These are phyloP conservation scores for Talaromyces sp. DNA, from an alignment of 2,329 filamentous ascomycete species.

Conservation along the genomic window DNA sequence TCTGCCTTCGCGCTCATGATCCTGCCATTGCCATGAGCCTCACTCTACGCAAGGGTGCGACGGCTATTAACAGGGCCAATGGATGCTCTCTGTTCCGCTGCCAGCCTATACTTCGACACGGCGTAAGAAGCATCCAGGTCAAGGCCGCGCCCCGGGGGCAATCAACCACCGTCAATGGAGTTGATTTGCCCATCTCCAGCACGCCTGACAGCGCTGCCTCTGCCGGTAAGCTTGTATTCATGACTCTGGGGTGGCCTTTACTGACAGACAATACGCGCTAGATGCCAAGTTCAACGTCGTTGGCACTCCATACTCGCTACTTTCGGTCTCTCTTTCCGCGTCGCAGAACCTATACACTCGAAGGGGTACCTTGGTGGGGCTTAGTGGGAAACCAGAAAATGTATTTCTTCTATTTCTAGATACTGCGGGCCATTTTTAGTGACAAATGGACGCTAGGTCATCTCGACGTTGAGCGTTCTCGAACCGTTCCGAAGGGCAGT, in stretches of 20 bases:
- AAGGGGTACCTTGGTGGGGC: constrained; percentile 81
- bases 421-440: background rate
- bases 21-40: constrained; percentile 28
- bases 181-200: constrained; percentile 31
- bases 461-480: constrained; percentile 83
- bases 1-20: constrained; percentile 9
- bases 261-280: constrained; percentile 32
- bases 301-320: constrained; percentile 84
- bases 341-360: constrained; percentile 92
- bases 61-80: constrained; percentile 28
- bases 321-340: constrained; percentile 87
- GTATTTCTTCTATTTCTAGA: constrained; percentile 43
- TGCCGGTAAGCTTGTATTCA: constrained; percentile 29
- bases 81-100: constrained; percentile 16
- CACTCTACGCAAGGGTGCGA: constrained; percentile 31
- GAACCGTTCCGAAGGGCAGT: constrained; percentile 75
- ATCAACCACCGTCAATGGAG: constrained; percentile 31
- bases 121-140: constrained; percentile 38
- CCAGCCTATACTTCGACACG: constrained; percentile 15
- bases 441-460: constrained; percentile 51
- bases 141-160: constrained; percentile 39
- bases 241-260: background rate
- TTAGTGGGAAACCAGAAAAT: constrained; percentile 88
- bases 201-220: constrained; percentile 38
- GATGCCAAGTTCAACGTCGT: constrained; percentile 94